These are phyloP conservation scores for Chaetoceros tenuissimus DNA, from an alignment of 108 stramenopile species.

Conservation along the genomic window DNA sequence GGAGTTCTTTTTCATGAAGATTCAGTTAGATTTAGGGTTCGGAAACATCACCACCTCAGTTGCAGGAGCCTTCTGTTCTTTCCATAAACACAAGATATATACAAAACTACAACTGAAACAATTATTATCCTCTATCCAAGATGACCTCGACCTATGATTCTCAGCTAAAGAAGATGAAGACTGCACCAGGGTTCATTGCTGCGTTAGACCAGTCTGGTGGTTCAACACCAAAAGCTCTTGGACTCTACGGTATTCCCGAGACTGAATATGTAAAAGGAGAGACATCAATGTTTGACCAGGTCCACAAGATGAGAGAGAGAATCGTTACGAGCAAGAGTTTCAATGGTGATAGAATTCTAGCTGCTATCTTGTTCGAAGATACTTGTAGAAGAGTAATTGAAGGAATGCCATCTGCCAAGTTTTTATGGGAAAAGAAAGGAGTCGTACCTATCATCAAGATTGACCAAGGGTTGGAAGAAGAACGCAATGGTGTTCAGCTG, in stretches of 20 bases:
- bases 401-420: slow-evolving; percentile 45
- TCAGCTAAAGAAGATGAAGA: neutral
- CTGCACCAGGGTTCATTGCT: slow-evolving; percentile 52
- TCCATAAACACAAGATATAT: too few relatives aligned
- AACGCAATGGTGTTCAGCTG: slow-evolving; percentile 67
- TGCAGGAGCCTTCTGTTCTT: too few relatives aligned
- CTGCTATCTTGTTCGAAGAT: slow-evolving; percentile 77
- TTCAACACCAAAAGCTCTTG: slow-evolving; percentile 62
- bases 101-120: too few relatives aligned
- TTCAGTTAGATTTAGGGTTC: too few relatives aligned
- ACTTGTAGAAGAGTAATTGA: slow-evolving; percentile 69
- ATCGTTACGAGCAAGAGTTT: slow-evolving; percentile 61
- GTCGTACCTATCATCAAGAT: slow-evolving; percentile 72
- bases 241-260: slow-evolving; percentile 51
- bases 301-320: slow-evolving; percentile 72
- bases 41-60: too few relatives aligned
- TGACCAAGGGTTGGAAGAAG: slow-evolving; percentile 56
- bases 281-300: slow-evolving; percentile 50
- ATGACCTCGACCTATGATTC: too few relatives aligned
- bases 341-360: slow-evolving; percentile 54
- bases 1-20: too few relatives aligned
- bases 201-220: slow-evolving; percentile 80
- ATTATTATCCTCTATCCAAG: too few relatives aligned
- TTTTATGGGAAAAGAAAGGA: slow-evolving; percentile 61
- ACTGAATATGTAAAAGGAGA: slow-evolving; percentile 42